phyloP scores from a whole-genome alignment of 352 stramenopile species.

The Phytopythium vexans region DNA sequence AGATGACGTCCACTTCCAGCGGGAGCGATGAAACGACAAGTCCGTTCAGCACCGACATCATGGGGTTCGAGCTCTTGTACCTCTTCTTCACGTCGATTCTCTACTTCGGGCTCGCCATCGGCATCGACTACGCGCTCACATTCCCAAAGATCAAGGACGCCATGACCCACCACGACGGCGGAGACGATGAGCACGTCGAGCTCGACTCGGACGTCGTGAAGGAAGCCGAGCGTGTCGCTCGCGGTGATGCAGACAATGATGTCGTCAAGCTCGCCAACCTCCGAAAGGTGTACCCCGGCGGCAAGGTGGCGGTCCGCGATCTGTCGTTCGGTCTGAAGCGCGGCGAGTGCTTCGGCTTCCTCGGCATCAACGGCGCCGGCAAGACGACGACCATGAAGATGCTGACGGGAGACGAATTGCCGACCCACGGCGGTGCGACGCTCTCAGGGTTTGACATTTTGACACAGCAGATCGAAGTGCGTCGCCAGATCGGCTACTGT shows the following conservation, averaged over 20 bases:
- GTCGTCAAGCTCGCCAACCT: constrained; percentile 46
- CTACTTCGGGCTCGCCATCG: constrained; percentile 39
- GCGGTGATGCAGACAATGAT: constrained; percentile 13
- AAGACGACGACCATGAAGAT: constrained; percentile 96
- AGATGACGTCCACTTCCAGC: constrained; percentile 18
- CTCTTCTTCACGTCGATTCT: constrained; percentile 33
- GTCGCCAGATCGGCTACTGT: constrained; percentile 87
- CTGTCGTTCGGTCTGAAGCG: constrained; percentile 71
- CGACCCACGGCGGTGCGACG: constrained; percentile 35
- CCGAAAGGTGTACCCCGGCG: constrained; percentile 73
- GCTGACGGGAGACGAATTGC: constrained; percentile 81
- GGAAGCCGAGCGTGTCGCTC: constrained; percentile 31
- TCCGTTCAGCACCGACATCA: constrained; percentile 53
- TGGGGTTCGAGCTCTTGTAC: constrained; percentile 59
- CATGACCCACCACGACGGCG: too few relatives aligned
- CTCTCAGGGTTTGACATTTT: constrained; percentile 46
- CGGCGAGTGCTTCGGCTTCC: constrained; percentile 92
- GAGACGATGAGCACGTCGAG: too few relatives aligned
- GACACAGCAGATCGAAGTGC: constrained; percentile 56
- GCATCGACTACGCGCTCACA: constrained; percentile 47
- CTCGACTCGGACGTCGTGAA: constrained; percentile 41
- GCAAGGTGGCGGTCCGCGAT: constrained; percentile 71
- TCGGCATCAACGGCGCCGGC: constrained; percentile 93
- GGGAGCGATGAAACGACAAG: constrained; percentile 33
- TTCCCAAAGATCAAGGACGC: constrained; percentile 46